Conservation (phyloP, 2,329 filamentous ascomycete genomes). For the Cercospora canescens region DNA sequence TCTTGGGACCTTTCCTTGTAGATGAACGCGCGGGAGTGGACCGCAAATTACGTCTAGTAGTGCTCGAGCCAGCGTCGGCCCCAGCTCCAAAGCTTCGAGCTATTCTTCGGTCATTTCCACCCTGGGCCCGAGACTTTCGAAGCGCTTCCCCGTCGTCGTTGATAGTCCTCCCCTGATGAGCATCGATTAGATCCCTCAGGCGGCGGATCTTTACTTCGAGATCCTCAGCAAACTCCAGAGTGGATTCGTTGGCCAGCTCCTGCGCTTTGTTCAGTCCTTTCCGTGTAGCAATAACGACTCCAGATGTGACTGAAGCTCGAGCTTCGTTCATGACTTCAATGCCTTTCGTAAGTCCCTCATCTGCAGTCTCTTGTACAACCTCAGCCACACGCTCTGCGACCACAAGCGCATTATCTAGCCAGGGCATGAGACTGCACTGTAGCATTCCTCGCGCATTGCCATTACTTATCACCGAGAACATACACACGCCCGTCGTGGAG, state of each 20-base stretch:
- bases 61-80: not conserved
- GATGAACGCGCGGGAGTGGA: not conserved
- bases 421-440: constrained; percentile 3
- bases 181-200: not conserved
- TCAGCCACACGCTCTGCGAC: not conserved
- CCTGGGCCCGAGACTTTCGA: not conserved
- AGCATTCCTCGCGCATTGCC: not conserved
- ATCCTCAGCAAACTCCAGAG: not conserved
- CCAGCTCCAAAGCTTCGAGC: not conserved
- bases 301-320: not conserved
- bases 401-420: not conserved
- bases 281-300: not conserved
- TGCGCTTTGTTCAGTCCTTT: not conserved
- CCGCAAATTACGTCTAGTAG: not conserved
- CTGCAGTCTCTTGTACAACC: not conserved
- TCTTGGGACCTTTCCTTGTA: not conserved
- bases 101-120: not conserved
- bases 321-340: not conserved
- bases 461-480: constrained; percentile 22
- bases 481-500: constrained; percentile 53
- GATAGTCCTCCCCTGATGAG: not conserved
- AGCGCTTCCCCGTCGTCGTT: not conserved
- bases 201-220: not conserved
- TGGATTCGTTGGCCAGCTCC: not conserved
- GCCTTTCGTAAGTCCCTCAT: not conserved